phyloP scores from a whole-genome alignment of 2,329 filamentous ascomycete species.

The Cadophora luteo-olivacea region DNA sequence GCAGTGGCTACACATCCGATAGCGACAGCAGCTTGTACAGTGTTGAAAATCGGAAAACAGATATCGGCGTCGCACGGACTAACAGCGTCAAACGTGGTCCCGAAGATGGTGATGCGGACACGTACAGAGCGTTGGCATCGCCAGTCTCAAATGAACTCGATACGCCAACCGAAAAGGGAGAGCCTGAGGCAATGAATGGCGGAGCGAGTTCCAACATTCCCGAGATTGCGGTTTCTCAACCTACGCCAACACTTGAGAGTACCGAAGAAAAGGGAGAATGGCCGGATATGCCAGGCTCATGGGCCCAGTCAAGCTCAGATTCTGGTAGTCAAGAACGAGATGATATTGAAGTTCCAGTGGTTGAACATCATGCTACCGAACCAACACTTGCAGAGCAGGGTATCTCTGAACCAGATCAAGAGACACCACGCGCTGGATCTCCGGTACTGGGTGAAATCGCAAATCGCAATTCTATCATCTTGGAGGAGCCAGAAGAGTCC shows the following conservation, averaged over 20 bases:
- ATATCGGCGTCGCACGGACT: conserved; percentile 26
- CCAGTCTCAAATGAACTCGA: conserved; percentile 15
- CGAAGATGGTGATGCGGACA: conserved; percentile 29
- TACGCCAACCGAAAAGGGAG: conserved; percentile 16
- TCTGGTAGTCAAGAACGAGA: conserved; percentile 30
- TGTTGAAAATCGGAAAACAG: conserved; percentile 45
- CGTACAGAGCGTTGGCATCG: conserved; percentile 29
- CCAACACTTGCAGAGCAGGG: conserved; percentile 35
- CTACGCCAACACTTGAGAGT: conserved; percentile 53
- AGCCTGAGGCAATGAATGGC: conserved; percentile 21
- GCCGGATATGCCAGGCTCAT: conserved; percentile 59
- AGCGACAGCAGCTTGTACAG: conserved; percentile 53
- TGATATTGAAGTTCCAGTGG: conserved; percentile 6
- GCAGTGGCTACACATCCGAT: conserved; percentile 67
- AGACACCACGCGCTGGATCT: conserved; percentile 19
- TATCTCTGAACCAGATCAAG: conserved; percentile 32
- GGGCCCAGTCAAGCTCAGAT: conserved; percentile 58
- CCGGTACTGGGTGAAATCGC: conserved; percentile 29
- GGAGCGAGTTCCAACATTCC: conserved; percentile 46
- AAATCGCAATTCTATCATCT: conserved; percentile 47
- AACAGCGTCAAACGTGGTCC: conserved; percentile 33
- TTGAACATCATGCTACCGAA: conserved; percentile 30
- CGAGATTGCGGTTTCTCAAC: conserved; percentile 52
- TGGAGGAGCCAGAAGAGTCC: conserved; percentile 48
- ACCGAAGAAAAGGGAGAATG: conserved; percentile 43